Conservation (phyloP, 2,329 filamentous ascomycete species). For the Didymella arachidicola region DNA sequence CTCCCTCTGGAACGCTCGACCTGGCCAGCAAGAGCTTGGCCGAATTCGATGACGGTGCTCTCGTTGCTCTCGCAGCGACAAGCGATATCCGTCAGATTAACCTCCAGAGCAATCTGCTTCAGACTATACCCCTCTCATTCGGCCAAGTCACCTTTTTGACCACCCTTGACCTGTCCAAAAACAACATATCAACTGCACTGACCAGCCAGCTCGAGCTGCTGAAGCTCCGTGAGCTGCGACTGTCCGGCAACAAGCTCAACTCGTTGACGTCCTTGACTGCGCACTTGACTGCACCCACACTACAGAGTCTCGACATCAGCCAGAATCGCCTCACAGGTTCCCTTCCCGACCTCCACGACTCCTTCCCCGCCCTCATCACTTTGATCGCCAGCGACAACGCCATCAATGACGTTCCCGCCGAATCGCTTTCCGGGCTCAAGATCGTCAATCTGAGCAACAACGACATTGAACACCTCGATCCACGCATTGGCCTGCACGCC, state of each 20-base stretch:
- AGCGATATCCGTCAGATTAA: slow-evolving; percentile 66
- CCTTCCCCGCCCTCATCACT: slow-evolving; percentile 74
- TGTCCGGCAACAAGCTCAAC: slow-evolving; percentile 74
- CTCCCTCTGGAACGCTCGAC: slow-evolving; percentile 52
- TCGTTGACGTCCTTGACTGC: slow-evolving; percentile 71
- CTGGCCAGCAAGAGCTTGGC: slow-evolving; percentile 52
- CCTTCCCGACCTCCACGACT: slow-evolving; percentile 70
- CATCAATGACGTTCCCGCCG: slow-evolving; percentile 74
- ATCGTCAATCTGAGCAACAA: slow-evolving; percentile 85
- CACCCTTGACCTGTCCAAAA: slow-evolving; percentile 76
- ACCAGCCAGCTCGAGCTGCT: slow-evolving; percentile 69
- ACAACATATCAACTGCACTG: slow-evolving; percentile 66
- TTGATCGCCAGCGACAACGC: slow-evolving; percentile 82
- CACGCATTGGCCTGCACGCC: slow-evolving; percentile 78
- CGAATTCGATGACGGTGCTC: slow-evolving; percentile 48
- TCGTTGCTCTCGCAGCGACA: slow-evolving; percentile 55
- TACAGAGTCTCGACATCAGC: slow-evolving; percentile 81
- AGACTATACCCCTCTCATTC: slow-evolving; percentile 72
- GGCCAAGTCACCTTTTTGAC: slow-evolving; percentile 74
- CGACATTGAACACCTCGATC: slow-evolving; percentile 81
- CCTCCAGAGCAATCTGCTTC: slow-evolving; percentile 80
- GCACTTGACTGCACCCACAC: slow-evolving; percentile 73
- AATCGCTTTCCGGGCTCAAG: slow-evolving; percentile 75
- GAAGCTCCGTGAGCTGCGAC: slow-evolving; percentile 76
- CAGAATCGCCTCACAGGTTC: slow-evolving; percentile 77